Percentiles rank a stretch among this genome's conserved stretches.
Conservation (phyloP, 2,329 filamentous ascomycete species). For the Fusarium torulosum region DNA sequence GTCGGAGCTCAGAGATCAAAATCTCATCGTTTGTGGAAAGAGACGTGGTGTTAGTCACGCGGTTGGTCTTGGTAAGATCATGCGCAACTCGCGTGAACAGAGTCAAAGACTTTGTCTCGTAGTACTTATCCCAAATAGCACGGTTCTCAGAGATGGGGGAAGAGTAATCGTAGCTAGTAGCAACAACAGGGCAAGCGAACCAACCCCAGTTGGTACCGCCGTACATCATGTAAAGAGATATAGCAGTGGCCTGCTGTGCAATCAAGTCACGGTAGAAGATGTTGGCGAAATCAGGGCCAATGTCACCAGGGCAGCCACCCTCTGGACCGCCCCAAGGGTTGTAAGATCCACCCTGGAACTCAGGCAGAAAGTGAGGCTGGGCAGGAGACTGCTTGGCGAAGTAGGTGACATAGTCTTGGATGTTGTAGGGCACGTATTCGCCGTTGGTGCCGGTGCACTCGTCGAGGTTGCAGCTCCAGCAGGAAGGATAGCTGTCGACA, state of each 20-base stretch:
- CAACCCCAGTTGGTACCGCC: conserved; percentile 75
- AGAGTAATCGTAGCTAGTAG: conserved; percentile 73
- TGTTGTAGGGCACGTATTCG: conserved; percentile 65
- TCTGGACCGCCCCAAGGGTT: conserved; percentile 72
- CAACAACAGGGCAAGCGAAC: conserved; percentile 68
- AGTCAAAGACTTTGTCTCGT: conserved; percentile 72
- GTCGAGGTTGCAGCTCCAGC: conserved; percentile 73
- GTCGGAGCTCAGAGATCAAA: conserved; percentile 67
- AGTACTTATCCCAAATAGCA: conserved; percentile 69
- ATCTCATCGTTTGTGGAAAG: conserved; percentile 63
- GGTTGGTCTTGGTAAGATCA: conserved; percentile 68
- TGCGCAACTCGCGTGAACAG: conserved; percentile 65
- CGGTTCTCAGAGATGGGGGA: conserved; percentile 71
- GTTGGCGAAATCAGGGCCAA: conserved; percentile 71
- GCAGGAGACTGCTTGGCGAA: conserved; percentile 46
- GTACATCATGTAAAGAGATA: conserved; percentile 74
- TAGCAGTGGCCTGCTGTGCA: conserved; percentile 68
- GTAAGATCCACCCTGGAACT: conserved; percentile 56
- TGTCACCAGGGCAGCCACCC: conserved; percentile 66
- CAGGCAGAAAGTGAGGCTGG: conserved; percentile 46
- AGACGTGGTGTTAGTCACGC: conserved; percentile 52
- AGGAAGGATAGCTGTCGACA: conserved; percentile 66
- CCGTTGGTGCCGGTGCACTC: conserved; percentile 72
- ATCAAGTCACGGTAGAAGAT: conserved; percentile 74
- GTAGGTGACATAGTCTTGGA: conserved; percentile 49